Evolutionary conservation across 257 asterid genomes (phyloP), one percentile per base, ranked within the genome.

Genomic region (Ajuga chamaepitys): DNA sequence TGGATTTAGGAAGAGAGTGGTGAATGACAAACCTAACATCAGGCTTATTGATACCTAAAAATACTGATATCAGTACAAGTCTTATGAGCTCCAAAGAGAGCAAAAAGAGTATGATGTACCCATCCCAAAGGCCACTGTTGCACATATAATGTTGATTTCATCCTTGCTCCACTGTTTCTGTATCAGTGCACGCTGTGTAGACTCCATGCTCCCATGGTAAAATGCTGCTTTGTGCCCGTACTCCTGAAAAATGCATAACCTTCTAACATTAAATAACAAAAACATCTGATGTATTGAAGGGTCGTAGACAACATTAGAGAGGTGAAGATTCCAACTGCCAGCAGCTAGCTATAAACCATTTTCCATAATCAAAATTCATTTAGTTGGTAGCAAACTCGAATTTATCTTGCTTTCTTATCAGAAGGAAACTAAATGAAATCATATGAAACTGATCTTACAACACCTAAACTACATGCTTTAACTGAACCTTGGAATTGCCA

Each of bases 121-220:
- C 96, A 88, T 94, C 68, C 99, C 99, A 72, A 94, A 94, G 50
- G 97, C 99, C 69, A 90, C 85, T 50, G 99, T 94, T 72, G 99
- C 97, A 75, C 99, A 94, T 65, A 94, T 94, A 61, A 94, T 83
- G 70, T 94, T 94, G 72, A 90, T 77, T 78, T 88, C 97, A 66
- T 90, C 99, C 79, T 90, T 94, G 88, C 97, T 94, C 99, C 99
- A 94, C 74, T 88, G 96, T 71, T 64, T 88, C 78, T 94, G 99
- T 58, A 82, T 72, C 65, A 60, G 66, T 40, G 97, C 75, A 60
- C 99, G 97, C 59, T 90, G 89, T 25, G 76, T 60, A 48, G 96
- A 47, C 9, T 88, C 97, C 96, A 94, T 85, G 86, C 83, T 88
- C 68, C 99, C 97, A 70, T 94, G 97, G 80, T 94, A 94, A 81